Evolutionary conservation across 768 basidiomycete genomes (phyloP), one percentile per base, ranked within the genome.

Genomic region (Phlebiopsis flavidoalba): DNA sequence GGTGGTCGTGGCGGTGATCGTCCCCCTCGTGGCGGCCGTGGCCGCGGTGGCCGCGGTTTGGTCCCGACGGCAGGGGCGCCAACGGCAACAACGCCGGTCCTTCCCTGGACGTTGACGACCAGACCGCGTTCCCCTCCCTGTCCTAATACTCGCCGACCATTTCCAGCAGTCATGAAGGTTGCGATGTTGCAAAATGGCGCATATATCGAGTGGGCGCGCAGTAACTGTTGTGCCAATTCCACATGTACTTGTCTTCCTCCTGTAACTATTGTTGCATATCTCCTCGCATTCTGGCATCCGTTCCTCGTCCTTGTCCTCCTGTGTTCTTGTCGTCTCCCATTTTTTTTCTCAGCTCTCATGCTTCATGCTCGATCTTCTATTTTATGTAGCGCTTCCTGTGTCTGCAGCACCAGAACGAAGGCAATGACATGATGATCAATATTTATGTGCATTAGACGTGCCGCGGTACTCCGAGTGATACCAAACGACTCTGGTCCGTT

Each of bases 61-160:
- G n/a, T n/a, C n/a, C n/a, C n/a, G n/a, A n/a, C n/a, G 73, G 78
- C 55, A 76, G 79, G 54, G 80, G 77, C 62, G 73, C 75, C 54
- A 59, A 70, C 59, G 76, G 77, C 62, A 78, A 77, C 64, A 66
- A 70, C 62, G 53, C 69, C 52, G 62, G 75, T 46, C 63, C 76
- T 49, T 58, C 67, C 62, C 77, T 93, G 74, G 81, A 88, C 71
- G 89, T 95, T 64, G 87, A 86, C 68, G 94, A 97, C 74, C 80
- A 91, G 75, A 77, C 76, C 26, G 93, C 92, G 61, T 97, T 97
- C 86, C 94, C 94, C 49, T 92, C 94, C 65, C 83, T 97, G 65
- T 81, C 89, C 63, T 83, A 73, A 58, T 40, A 8, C 54, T 15
- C 22, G 7, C 37, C 24, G 31, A 58, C 17, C 8, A 12, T 21